Evolutionary conservation across 768 basidiomycete genomes (phyloP), one percentile per base, ranked within the genome.

Genomic region (Suillus clintonianus): DNA sequence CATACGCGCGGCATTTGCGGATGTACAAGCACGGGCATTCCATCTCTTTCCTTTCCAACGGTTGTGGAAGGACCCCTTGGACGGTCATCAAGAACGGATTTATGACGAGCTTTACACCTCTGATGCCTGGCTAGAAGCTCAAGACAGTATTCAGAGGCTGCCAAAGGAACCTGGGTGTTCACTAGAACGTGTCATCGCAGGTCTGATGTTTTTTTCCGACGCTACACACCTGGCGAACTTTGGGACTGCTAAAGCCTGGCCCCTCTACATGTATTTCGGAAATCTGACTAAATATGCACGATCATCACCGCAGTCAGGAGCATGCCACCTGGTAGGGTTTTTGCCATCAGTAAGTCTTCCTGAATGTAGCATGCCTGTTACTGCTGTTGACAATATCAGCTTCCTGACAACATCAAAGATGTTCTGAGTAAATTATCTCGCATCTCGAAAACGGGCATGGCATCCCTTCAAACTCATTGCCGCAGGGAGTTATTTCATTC

Each of bases 21-120:
- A 70, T 7, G 37, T 41, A 0, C 15, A 30, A 0, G 19, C 66
- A 0, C 65, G 64, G 30, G 11, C 19, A 9, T 71, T 75, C 48
- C 71, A 75, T 61, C 64, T 70, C 7, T 65, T 54, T 0, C 74
- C 72, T 0, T 74, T 71, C 67, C 67, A 68, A 22, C 64, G 64
- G 2, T 60, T 62, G 15, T 69, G 66, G 64, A 45, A 59, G 14
- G 24, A 50, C 1, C 64, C 62, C 0, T 19, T 60, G 15, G 57
- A 43, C 27, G 66, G 65, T 9, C 41, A 6, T 5, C 42, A 62
- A 1, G 55, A 67, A 39, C 65, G 65, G 1, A 39, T 70, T 1
- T 67, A 62, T 19, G 69, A 65, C 50, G 68, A 72, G 57, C 45
- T 69, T 3, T 72, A 70, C 37, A 64, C 68, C 9, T 70, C 69